Evolutionary conservation across 257 asterid species (phyloP), one percentile per base, ranked within the genome.

Genomic region (Nemophila menziesii): DNA sequence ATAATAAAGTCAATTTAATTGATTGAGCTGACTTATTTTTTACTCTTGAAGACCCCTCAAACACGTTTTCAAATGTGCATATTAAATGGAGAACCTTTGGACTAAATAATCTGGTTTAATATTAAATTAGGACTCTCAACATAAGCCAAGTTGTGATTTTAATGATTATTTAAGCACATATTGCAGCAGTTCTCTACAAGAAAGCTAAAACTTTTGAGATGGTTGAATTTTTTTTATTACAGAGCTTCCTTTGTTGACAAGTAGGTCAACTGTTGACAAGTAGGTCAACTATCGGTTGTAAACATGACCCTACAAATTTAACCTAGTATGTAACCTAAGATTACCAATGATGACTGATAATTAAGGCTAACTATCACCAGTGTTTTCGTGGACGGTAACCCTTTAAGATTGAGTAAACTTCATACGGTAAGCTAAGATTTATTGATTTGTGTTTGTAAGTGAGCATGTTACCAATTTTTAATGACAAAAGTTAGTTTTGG

Each of bases 241-340:
- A n/a, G 33, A 40, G 60, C 64, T 56, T 63, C 64, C 48, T 63
- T 56, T 45, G 62, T 65, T 60, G 66, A 50, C 63, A 36, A 58
- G 57, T 42, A 54, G 29, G 20, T 48, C 21, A n/a, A n/a, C n/a
- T n/a, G n/a, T n/a, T n/a, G n/a, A 3, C 60, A 43, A 34, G 16
- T 18, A 39, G 55, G 62, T 58, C 62, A 64, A 64, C 57, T 15
- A 43, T 10, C 21, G 5, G 46, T 34, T 49, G 37, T 53, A 34
- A n/a, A n/a, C 49, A 16, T 54, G 54, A 44, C 54, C 50, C 33
- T 43, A 37, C 20, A 49, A 58, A n/a, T n/a, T n/a, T n/a, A n/a
- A 51, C 64, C 43, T 5, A 33, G 41, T 51, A 42, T 40, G 60
- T 44, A 43, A 17, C 50, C 44, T 55, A 37, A 29, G 44, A 44